These are phyloP conservation scores for Ceratopteris richardii DNA, from an alignment of 75 land plant species.

Conservation along the genomic window DNA sequence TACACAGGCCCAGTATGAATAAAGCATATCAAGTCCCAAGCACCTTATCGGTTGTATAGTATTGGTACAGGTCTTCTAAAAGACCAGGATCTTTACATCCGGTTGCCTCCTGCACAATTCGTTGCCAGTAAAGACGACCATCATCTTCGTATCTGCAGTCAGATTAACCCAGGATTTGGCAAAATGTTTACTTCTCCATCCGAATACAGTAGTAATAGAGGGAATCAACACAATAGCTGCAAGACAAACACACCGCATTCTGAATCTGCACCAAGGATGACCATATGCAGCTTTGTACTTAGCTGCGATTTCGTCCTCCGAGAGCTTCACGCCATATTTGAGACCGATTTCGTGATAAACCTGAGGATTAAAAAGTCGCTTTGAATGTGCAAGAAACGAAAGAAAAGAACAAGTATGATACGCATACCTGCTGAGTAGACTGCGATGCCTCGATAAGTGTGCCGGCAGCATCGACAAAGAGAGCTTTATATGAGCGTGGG, in stretches of 20 bases:
- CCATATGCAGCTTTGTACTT: slow-evolving; percentile 14
- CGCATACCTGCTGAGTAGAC: slow-evolving; percentile 71
- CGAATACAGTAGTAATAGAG: no score
- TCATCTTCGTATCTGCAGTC: slow-evolving; percentile 15
- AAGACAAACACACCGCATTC: slow-evolving; percentile 9
- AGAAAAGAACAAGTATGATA: not conserved
- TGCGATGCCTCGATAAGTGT: slow-evolving; percentile 78
- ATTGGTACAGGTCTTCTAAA: slow-evolving; percentile 15
- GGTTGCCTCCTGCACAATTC: slow-evolving; percentile 12
- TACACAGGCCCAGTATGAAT: no score
- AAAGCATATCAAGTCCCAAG: no score
- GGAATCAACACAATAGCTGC: not conserved
- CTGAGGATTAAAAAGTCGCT: not conserved
- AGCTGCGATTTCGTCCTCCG: slow-evolving; percentile 16
- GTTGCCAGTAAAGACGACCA: slow-evolving; percentile 15
- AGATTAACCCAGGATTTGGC: no score
- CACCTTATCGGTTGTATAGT: slow-evolving; percentile 14
- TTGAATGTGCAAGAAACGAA: not conserved
- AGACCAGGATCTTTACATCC: slow-evolving; percentile 9
- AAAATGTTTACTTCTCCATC: not conserved
- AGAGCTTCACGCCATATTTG: slow-evolving; percentile 13
- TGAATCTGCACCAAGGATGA: slow-evolving; percentile 14
- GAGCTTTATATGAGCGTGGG: slow-evolving; percentile 41
- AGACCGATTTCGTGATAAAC: slow-evolving; percentile 15
- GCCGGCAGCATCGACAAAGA: slow-evolving; percentile 80